Percentiles rank a stretch among this genome's conserved stretches.
phyloP scores from a whole-genome alignment of 73 alveolate genomes.

The Breviolum minutum region DNA sequence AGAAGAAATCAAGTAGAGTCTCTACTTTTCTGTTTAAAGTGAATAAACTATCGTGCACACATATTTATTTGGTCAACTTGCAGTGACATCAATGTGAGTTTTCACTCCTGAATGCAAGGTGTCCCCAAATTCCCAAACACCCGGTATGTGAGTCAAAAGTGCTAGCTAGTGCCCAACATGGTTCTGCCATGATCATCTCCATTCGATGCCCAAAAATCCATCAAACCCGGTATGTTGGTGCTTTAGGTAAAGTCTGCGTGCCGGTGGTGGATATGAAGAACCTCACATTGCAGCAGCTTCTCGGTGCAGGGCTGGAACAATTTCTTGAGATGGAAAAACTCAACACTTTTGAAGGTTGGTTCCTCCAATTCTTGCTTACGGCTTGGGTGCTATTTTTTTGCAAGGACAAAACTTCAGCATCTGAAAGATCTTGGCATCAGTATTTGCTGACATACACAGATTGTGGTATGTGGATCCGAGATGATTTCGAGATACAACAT shows the following conservation, averaged over 20 bases:
- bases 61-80: background rate
- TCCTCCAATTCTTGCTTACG: background rate
- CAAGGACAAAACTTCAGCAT: too few species aligned
- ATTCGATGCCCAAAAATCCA: background rate
- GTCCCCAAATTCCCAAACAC: too few species aligned
- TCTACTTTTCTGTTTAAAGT: too few species aligned
- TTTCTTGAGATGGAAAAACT: background rate
- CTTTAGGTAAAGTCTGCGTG: background rate
- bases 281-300: conserved; percentile 10
- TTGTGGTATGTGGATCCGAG: too few species aligned
- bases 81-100: background rate
- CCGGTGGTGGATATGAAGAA: background rate
- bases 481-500: too few species aligned
- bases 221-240: background rate
- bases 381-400: background rate
- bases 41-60: background rate
- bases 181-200: background rate
- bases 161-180: background rate
- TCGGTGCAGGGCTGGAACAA: background rate
- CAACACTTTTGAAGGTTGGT: background rate
- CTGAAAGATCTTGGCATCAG: too few species aligned
- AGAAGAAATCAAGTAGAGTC: background rate
- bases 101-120: background rate
- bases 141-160: background rate
- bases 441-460: too few species aligned